Conservation (phyloP, 2,329 filamentous ascomycete species). For the Fusarium concolor region DNA sequence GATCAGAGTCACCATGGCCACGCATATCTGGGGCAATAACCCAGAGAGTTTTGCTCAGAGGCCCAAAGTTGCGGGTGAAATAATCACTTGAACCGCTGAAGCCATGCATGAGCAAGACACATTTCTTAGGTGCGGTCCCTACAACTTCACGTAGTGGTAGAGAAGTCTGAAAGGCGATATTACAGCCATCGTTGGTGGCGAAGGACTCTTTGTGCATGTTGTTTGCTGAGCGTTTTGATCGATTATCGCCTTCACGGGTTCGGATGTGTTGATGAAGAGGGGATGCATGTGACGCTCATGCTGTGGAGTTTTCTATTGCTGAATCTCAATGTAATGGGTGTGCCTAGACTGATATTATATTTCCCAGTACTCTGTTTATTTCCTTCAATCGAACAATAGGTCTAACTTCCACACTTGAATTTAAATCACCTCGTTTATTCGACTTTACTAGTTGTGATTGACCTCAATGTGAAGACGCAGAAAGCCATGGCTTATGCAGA, state of each 20-base stretch:
- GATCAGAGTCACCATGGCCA: conserved; percentile 42
- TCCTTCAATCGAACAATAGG: not conserved
- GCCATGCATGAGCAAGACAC: conserved; percentile 46
- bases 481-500: not conserved
- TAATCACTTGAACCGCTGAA: conserved; percentile 48
- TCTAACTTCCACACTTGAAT: no score
- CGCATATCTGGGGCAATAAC: conserved; percentile 46
- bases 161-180: conserved; percentile 42
- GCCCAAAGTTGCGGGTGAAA: conserved; percentile 38
- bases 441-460: no score
- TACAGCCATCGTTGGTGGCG: conserved; percentile 42
- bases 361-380: not conserved
- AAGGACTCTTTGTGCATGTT: conserved; percentile 37
- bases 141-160: conserved; percentile 25
- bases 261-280: not conserved
- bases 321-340: not conserved
- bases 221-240: not conserved
- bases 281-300: not conserved
- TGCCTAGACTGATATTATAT: not conserved
- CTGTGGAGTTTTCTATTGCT: conserved; percentile 1
- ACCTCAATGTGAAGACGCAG: not conserved
- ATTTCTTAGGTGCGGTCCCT: conserved; percentile 20
- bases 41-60: conserved; percentile 38
- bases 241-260: no score
- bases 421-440: no score